Evolutionary conservation across 495 filamentous ascomycete species (phyloP), one percentile per base, ranked within the genome.

Genomic region (Annulohypoxylon maeteangense): DNA sequence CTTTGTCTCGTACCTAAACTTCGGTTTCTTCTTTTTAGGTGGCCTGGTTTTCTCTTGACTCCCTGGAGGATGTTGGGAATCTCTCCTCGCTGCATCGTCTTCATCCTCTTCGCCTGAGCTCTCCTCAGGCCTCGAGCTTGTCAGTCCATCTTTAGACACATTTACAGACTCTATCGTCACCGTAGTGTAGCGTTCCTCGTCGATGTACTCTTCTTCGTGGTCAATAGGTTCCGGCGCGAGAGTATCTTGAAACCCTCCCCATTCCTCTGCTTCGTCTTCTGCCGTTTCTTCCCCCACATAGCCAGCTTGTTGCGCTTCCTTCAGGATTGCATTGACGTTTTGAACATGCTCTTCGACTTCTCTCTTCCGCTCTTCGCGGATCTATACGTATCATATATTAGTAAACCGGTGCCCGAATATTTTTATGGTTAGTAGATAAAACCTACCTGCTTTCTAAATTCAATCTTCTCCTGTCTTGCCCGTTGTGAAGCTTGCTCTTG

Each of bases 81-180:
- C 58, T 57, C 74, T 73, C 18, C 75, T 68, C 20, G 38, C 70
- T 16, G 78, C 80, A 7, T 65, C 72, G 31, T 82, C 79, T 31
- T 77, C 74, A n/a, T 75, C 77, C 2, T 88, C 84, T 14, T 84
- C 84, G 22, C 79, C 75, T 1, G 85, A 81, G 10, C 86, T 80
- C 3, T 80, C 80, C 23, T 77, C 79, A 3, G 75, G 75, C 57
- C 56, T 70, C 31, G 74, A 84, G 79, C 71, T 87, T 86, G 56
- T 87, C 78, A 94, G 75, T 6, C 90, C 92, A 65, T 92, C 89
- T 58, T 87, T 89, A 2, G 92, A 89, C 7, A 95, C 82, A 73
- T 90, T 91, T 76, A 99, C 93, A n/a, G 91, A 90, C 77, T 97
- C 93, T 0, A 99, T 88, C 0, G 93, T 97, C 29, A 99, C 95